Evolutionary conservation across 2,329 filamentous ascomycete genomes (phyloP), one percentile per base, ranked within the genome.

Genomic region (Beauveria varroae): DNA sequence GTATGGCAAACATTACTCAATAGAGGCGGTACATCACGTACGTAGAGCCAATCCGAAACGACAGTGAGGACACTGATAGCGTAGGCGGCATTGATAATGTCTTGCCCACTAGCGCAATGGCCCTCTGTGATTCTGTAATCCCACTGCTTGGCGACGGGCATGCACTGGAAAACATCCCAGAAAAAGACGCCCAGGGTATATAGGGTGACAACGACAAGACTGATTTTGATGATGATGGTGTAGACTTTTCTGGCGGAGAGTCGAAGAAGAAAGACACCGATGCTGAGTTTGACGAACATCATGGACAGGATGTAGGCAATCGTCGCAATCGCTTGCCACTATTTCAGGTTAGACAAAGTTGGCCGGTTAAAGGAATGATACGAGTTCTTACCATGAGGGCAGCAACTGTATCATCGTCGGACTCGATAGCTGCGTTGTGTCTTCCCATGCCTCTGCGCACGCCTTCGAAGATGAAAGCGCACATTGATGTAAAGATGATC

Each of bases 231-330:
- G 41, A 78, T 78, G 67, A 75, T 81, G 24, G 73, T 78, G 67
- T 83, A 84, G 22, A 76, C 68, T 52, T 71, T 76, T 47, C 75
- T 71, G 3, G 75, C 73, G 1, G 80, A 76, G 18, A 83, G 71
- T 6, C 79, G 75, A 20, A 84, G 68, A 9, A 83, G 74, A 63
- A 82, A 82, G 62, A 83, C 71, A 40, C 76, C 78, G 54, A 84
- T 82, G 69, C 81, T 81, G 56, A 83, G 70, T 69, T 84, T 84
- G 70, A 82, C 78, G 63, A 84, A 78, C 75, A 82, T 78, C 80
- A 84, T 84, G 63, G 81, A 75, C 10, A 78, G 64, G 50, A 83
- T 71, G 60, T 83, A 83, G 2, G 76, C 77, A 7, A 75, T 78
- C 1, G 80, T 79, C 12, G 79, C 78, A 34, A 83, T 66, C 26